These are phyloP conservation scores for Lentinula lateritia DNA, from an alignment of 768 basidiomycete species.

Conservation along the genomic window DNA sequence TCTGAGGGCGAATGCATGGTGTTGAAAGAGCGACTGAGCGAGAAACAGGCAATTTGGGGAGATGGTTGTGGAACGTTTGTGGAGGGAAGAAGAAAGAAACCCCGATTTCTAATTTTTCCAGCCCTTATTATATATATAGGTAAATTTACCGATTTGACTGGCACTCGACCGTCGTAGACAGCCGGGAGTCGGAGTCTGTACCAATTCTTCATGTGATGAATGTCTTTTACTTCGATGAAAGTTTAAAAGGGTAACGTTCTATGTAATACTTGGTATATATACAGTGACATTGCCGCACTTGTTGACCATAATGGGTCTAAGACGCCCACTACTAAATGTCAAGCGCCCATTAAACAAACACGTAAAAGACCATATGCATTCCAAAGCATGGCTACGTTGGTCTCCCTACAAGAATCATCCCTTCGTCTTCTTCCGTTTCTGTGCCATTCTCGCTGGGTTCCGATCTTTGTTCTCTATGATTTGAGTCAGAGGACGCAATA, in stretches of 20 bases:
- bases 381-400: conserved; percentile 26
- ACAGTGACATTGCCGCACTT: background rate
- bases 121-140: background rate
- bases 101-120: background rate
- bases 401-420: conserved; percentile 71
- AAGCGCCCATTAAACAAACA: background rate
- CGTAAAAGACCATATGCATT: too few species aligned
- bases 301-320: background rate
- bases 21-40: background rate
- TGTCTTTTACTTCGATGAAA: background rate
- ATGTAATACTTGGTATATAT: background rate
- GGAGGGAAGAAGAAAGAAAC: background rate
- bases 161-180: background rate
- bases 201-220: background rate
- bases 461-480: conserved; percentile 27
- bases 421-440: conserved; percentile 83
- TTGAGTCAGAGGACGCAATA: conserved; percentile 25
- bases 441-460: conserved; percentile 57
- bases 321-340: background rate
- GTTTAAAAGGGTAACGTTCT: background rate
- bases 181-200: background rate
- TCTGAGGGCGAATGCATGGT: background rate
- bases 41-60: too few species aligned
- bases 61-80: background rate
- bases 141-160: too few species aligned